Evolutionary conservation across 192 early-diverging fungal genomes (phyloP).

Genomic region (Coemansia javaensis): DNA sequence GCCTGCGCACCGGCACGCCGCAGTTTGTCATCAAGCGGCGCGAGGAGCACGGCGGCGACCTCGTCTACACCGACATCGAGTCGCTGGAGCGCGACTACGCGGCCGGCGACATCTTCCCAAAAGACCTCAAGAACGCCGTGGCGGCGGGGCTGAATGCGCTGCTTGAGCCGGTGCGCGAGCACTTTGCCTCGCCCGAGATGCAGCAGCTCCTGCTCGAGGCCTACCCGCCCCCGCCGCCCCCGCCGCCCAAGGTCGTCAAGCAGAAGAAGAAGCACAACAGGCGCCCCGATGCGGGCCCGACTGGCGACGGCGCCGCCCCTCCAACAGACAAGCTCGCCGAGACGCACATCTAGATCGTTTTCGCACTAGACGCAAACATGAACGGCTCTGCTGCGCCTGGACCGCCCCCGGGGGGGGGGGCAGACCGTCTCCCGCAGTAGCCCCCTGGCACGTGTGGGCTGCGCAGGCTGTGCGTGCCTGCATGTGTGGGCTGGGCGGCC

Average conservation of each 20-base stretch:
- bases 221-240: constrained; percentile 66
- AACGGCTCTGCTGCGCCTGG: not conserved
- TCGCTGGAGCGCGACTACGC: constrained; percentile 80
- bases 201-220: constrained; percentile 70
- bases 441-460: too few relatives aligned
- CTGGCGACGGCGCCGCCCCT: constrained; percentile 2
- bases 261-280: constrained; percentile 56
- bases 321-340: constrained; percentile 23
- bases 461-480: too few relatives aligned
- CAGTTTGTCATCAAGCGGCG: constrained; percentile 67
- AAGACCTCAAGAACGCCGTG: constrained; percentile 87
- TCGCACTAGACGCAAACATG: not conserved
- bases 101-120: constrained; percentile 85
- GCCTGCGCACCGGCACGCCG: constrained; percentile 52
- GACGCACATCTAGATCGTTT: constrained; percentile 20
- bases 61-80: constrained; percentile 65
- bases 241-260: constrained; percentile 53
- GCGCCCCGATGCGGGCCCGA: constrained; percentile 23
- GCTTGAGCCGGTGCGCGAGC: constrained; percentile 81
- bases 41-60: constrained; percentile 91
- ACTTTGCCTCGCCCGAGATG: constrained; percentile 68
- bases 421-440: too few relatives aligned
- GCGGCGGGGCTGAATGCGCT: constrained; percentile 78
- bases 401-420: too few relatives aligned
- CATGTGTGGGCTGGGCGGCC: too few relatives aligned